Evolutionary conservation across 345 rosid species (phyloP).

Genomic region (Brassica cretica): DNA sequence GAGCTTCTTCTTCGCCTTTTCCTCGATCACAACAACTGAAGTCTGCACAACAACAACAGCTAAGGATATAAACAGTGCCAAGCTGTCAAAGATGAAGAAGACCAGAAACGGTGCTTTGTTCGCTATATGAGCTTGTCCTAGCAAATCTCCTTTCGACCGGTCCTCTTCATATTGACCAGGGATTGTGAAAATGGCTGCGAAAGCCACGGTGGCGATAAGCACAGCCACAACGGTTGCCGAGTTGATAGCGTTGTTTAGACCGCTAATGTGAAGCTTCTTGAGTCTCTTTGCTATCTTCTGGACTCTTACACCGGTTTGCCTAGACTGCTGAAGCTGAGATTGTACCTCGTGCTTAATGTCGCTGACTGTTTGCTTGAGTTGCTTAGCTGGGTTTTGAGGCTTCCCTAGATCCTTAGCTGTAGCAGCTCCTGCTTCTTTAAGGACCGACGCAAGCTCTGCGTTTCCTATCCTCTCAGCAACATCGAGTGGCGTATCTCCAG

Average conservation of each 20-base stretch:
- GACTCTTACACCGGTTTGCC: slow-evolving; percentile 85
- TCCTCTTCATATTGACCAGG: slow-evolving; percentile 88
- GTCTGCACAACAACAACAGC: slow-evolving; percentile 99
- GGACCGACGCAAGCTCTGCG: slow-evolving; percentile 51
- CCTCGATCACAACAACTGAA: slow-evolving; percentile 96
- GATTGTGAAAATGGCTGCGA: slow-evolving; percentile 96
- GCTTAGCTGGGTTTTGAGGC: slow-evolving; percentile 83
- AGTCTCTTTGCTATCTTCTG: slow-evolving; percentile 88
- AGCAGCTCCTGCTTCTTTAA: slow-evolving; percentile 87
- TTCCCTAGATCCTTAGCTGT: slow-evolving; percentile 75
- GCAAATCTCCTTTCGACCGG: slow-evolving; percentile 41
- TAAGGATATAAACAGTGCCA: slow-evolving; percentile 91
- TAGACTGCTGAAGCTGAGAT: slow-evolving; percentile 95
- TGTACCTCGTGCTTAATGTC: slow-evolving; percentile 97
- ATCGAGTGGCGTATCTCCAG: slow-evolving; percentile 89
- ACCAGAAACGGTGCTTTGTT: slow-evolving; percentile 66
- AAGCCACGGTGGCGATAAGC: slow-evolving; percentile 96
- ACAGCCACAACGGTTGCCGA: slow-evolving; percentile 94
- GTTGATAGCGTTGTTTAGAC: slow-evolving; percentile 97
- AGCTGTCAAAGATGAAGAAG: slow-evolving; percentile 89
- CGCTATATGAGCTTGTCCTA: slow-evolving; percentile 90
- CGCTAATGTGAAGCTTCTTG: slow-evolving; percentile 94
- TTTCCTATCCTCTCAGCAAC: slow-evolving; percentile 70
- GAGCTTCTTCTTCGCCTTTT: slow-evolving; percentile 92
- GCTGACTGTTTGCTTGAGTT: slow-evolving; percentile 96